Conservation (phyloP, 805 yeast genomes). For the Scheffersomyces amazonensis region DNA sequence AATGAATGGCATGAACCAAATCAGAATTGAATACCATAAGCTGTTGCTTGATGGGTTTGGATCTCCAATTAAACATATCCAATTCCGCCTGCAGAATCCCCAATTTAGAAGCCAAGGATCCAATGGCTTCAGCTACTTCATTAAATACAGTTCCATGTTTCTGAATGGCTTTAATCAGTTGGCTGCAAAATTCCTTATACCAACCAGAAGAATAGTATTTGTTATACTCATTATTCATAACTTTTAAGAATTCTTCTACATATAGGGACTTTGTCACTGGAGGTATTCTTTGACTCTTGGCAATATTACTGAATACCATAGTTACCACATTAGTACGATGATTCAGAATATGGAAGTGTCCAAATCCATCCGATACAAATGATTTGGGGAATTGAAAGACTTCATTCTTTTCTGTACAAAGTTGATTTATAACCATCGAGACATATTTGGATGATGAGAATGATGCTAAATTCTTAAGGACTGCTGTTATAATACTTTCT, state of each 20-base stretch:
- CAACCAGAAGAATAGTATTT: constrained; percentile 17
- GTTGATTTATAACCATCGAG: constrained; percentile 15
- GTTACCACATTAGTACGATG: constrained; percentile 16
- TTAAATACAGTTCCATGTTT: constrained; percentile 11
- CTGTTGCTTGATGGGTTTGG: constrained; percentile 16
- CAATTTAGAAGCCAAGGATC: constrained; percentile 18
- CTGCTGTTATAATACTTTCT: constrained; percentile 17
- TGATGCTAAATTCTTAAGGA: constrained; percentile 24
- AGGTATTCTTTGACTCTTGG: constrained; percentile 8
- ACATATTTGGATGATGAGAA: constrained; percentile 24
- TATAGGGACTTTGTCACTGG: constrained; percentile 11
- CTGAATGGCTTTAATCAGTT: constrained; percentile 20
- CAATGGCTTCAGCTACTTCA: constrained; percentile 7
- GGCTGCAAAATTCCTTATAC: constrained; percentile 29
- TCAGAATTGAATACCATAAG: constrained; percentile 10
- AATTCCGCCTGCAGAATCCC: constrained; percentile 24
- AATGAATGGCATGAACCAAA: constrained; percentile 6
- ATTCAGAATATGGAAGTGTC: constrained; percentile 15
- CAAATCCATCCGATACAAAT: constrained; percentile 13
- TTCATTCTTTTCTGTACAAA: constrained; percentile 13
- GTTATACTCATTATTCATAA: constrained; percentile 25
- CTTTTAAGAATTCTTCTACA: constrained; percentile 13
- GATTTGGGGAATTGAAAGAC: constrained; percentile 16
- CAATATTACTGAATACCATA: constrained; percentile 16
- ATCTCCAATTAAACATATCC: constrained; percentile 20